Percentiles rank a stretch among this genome's conserved stretches.
phyloP scores from a whole-genome alignment of 2,329 filamentous ascomycete species.

The Botrytis porri region DNA sequence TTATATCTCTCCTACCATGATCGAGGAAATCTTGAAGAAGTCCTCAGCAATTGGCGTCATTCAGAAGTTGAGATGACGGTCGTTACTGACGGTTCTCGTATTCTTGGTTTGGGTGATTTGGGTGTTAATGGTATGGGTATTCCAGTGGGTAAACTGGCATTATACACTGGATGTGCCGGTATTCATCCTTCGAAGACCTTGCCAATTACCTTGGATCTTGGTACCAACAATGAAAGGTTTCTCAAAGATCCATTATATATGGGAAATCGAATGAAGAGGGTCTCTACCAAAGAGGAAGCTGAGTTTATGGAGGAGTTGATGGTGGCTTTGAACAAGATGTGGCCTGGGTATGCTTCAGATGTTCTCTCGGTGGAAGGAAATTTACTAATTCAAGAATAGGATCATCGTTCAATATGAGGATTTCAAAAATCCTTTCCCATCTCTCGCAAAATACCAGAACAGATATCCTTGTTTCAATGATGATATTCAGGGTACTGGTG shows the following conservation, averaged over 20 bases:
- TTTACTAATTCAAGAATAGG: slow-evolving; percentile 10
- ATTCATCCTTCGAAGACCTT: slow-evolving; percentile 77
- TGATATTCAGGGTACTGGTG: slow-evolving; percentile 85
- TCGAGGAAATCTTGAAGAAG: slow-evolving; percentile 60
- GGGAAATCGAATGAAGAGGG: slow-evolving; percentile 64
- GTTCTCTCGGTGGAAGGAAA: slow-evolving; percentile 61
- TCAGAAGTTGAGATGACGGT: slow-evolving; percentile 59
- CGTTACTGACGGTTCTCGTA: slow-evolving; percentile 59
- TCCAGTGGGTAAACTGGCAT: slow-evolving; percentile 74
- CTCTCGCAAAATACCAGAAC: slow-evolving; percentile 70
- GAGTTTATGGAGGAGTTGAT: slow-evolving; percentile 74
- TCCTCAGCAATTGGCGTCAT: slow-evolving; percentile 70
- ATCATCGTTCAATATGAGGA: slow-evolving; percentile 66
- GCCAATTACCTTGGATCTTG: slow-evolving; percentile 79
- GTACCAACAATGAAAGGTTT: slow-evolving; percentile 74
- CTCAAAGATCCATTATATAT: slow-evolving; percentile 77
- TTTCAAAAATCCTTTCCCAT: slow-evolving; percentile 57
- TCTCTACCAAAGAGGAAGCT: slow-evolving; percentile 70
- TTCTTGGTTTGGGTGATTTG: slow-evolving; percentile 76
- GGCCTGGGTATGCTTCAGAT: slow-evolving; percentile 63
- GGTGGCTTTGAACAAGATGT: slow-evolving; percentile 61
- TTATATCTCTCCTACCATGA: slow-evolving; percentile 71
- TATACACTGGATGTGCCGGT: slow-evolving; percentile 83
- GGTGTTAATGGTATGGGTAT: slow-evolving; percentile 82
- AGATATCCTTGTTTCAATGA: slow-evolving; percentile 87